These are phyloP conservation scores for Syzygium aromaticum DNA, from an alignment of 345 rosid genomes.

Conservation along the genomic window DNA sequence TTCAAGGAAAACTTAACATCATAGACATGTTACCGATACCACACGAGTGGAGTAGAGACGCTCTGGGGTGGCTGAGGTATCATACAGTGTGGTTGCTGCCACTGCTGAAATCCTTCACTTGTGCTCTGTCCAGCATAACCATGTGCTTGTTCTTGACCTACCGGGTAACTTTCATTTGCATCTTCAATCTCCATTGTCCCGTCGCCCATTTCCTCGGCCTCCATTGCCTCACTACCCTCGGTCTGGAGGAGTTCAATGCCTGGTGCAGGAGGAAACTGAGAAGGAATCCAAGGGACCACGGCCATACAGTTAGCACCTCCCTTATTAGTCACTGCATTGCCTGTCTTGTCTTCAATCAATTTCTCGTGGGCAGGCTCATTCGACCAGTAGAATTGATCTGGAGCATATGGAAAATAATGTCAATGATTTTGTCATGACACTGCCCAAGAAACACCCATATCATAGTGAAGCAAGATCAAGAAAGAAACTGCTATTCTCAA, in stretches of 20 bases:
- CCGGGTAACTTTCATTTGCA: not conserved
- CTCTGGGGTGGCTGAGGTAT: slow-evolving; percentile 33
- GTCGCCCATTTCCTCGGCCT: slow-evolving; percentile 37
- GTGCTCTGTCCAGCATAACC: slow-evolving; percentile 6
- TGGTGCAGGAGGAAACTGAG: slow-evolving; percentile 5
- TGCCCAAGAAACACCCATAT: not conserved
- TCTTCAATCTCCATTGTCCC: slow-evolving; percentile 55
- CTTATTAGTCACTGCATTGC: not conserved
- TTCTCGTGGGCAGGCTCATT: not conserved
- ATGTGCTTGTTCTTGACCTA: not conserved
- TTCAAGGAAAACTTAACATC: not conserved
- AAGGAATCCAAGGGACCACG: slow-evolving; percentile 52
- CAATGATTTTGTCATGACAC: not conserved
- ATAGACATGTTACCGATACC: slow-evolving; percentile 20
- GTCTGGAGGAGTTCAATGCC: not conserved
- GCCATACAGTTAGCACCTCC: slow-evolving; percentile 22
- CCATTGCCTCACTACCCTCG: slow-evolving; percentile 28
- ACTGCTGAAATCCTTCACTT: slow-evolving; percentile 18
- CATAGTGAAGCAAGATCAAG: not conserved
- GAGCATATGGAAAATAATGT: not conserved
- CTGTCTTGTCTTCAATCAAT: slow-evolving; percentile 8
- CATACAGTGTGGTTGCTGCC: slow-evolving; percentile 56
- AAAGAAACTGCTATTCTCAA: not conserved
- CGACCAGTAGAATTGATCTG: slow-evolving; percentile 27
- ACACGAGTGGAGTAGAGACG: slow-evolving; percentile 38